Conservation (phyloP, 495 filamentous ascomycete species). For the Evernia prunastri region DNA sequence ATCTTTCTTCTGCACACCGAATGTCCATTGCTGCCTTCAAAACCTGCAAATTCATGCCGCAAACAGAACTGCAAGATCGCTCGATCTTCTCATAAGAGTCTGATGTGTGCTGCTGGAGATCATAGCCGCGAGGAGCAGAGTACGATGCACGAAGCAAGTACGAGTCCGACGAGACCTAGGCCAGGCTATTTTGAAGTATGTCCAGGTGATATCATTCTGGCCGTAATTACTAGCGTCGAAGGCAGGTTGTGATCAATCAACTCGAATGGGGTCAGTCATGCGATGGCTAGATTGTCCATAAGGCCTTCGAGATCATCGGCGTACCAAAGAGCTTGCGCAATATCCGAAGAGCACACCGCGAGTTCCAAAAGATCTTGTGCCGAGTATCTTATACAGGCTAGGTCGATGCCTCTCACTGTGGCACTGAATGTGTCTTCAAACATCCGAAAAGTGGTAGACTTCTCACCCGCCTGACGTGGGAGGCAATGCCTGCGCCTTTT, state of each 20-base stretch:
- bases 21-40: neutral
- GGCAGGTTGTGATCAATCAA: neutral
- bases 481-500: neutral
- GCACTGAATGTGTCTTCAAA: neutral
- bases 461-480: neutral
- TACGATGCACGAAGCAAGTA: neutral
- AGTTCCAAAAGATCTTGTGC: neutral
- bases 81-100: neutral
- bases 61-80: constrained; percentile 7
- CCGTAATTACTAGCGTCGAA: neutral
- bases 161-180: constrained; percentile 21
- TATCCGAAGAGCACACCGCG: neutral
- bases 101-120: neutral
- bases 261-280: constrained; percentile 8
- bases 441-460: neutral
- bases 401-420: neutral
- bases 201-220: constrained; percentile 6
- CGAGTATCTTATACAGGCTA: neutral
- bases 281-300: constrained; percentile 8
- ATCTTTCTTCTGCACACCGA: neutral
- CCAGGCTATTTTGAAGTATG: constrained; percentile 33
- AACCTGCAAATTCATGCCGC: neutral
- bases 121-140: neutral
- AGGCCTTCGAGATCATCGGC: neutral
- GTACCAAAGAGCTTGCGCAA: neutral